Base-by-base conservation (phyloP, 192 early-diverging fungal species). In the Chytriomyces sp. region DNA sequence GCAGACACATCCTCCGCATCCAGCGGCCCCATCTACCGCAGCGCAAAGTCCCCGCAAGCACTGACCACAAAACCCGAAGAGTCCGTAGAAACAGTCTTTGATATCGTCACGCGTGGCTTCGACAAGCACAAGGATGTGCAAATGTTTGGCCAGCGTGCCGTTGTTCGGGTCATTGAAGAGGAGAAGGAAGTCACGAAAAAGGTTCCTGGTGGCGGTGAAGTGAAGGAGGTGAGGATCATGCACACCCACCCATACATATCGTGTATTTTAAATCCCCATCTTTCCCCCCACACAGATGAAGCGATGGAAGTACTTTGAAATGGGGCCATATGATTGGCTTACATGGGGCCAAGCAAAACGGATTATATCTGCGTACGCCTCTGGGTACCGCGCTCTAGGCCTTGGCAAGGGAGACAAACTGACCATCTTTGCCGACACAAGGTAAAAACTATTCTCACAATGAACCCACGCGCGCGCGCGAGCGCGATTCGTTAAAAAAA, bases 291-390 rank as follows among this genome's bases (percentile, higher is more conserved):
- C 74, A 89, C 91, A 67, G 93, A 94, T 81, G 79, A 87, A 66
- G 80, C 89, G 35, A 89, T 95, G 93, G 94, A 92, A 85, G 68
- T 94, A 88, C 78, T 93, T 92, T 78, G 86, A 91, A 79, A 83
- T 97, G 69, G 87, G 90, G 16, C 84, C 80, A 20, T 97, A 91
- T 86, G 75, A 89, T 75, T 98, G 93, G 90, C 81, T 94, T 77
- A 94, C 91, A 65, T 96, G 93, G 71, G 81, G 81, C 10, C 90
- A 96, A 60, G 92, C 73, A 35, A 57, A 79, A 72, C 78, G 86
- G 43, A 80, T 81, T 43, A 77, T 86, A 5, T 75, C 82, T 45
- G 79, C 85, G 23, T 85, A 94, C 64, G 95, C 94, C 11, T 82
- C 91, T 46, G 97, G 94, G 57, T 85, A 96, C 6, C 77, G 79